Base-by-base conservation (phyloP, 768 basidiomycete genomes). In the Cytidiella melzeri region DNA sequence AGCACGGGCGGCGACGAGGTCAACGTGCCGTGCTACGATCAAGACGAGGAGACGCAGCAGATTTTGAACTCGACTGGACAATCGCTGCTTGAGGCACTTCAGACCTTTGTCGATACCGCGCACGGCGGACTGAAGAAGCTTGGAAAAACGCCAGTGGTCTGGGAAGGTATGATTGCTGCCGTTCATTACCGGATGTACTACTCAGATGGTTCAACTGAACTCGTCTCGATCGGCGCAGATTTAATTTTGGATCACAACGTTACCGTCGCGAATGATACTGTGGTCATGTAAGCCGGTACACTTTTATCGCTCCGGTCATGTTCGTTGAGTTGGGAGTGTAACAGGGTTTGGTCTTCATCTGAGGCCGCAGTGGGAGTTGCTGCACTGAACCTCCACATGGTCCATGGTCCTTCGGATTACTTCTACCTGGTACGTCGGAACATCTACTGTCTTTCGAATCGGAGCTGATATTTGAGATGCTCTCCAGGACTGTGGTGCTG, bases 331-430 rank as follows among this genome's bases (percentile, higher is more conserved):
- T n/a, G n/a, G n/a, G n/a, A n/a, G n/a, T n/a, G n/a, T n/a, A n/a
- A n/a, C 45, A 81, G 81, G 66, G 80, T 89, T 27, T 91, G 89
- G 87, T 83, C 81, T 39, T 80, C 83, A 0, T 83, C 83, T 0
- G 66, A 64, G 15, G 67, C 87, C 57, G 86, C 76, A 3, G 72
- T 69, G 1, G 67, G 73, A 0, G 84, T 89, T 10, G 79, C 77
- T 1, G 67, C 75, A 25, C 79, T 79, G 56, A 83, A 82, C 1
- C 78, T 72, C 67, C 66, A 72, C 41, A 60, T 92, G 45, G 68
- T 92, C 3, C 87, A 89, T 50, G 77, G 81, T 1, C 73, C 86
- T 1, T 82, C 80, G 5, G 80, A 90, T 59, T 86, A 78, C 65
- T 89, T 92, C 71, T 92, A 92, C 66, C 76, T 92, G 18, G 79